Conservation (phyloP, 2,329 filamentous ascomycete genomes). For the Trematosphaeria pertusa region DNA sequence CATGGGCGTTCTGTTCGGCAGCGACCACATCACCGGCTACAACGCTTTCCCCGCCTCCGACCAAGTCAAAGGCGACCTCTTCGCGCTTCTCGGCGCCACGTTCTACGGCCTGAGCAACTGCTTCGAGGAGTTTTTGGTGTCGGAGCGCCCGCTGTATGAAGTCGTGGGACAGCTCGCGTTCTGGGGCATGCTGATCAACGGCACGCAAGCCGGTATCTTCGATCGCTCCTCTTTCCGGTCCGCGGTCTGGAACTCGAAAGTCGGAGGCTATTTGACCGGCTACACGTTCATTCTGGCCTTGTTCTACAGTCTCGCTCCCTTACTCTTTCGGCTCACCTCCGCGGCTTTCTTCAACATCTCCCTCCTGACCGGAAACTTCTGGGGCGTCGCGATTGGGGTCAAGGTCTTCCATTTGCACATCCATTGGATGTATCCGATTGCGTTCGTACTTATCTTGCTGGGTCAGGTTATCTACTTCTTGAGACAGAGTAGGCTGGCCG, state of each 20-base stretch:
- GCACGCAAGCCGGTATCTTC: constrained; percentile 88
- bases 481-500: constrained; percentile 79
- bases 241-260: constrained; percentile 53
- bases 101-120: constrained; percentile 93
- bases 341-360: constrained; percentile 98
- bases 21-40: constrained; percentile 81
- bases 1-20: constrained; percentile 84
- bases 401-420: constrained; percentile 81
- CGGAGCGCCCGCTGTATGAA: constrained; percentile 85
- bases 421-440: constrained; percentile 93
- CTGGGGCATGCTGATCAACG: constrained; percentile 90
- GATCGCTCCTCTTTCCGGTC: constrained; percentile 74
- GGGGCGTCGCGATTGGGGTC: constrained; percentile 92
- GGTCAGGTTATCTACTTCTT: constrained; percentile 90
- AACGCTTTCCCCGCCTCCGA: constrained; percentile 74
- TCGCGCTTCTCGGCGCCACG: constrained; percentile 85
- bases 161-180: constrained; percentile 90
- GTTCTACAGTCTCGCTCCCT: constrained; percentile 87
- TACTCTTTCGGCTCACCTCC: constrained; percentile 86
- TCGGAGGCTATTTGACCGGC: constrained; percentile 85
- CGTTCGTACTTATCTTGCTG: constrained; percentile 89
- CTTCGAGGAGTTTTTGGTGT: constrained; percentile 93
- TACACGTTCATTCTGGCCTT: constrained; percentile 83
- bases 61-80: constrained; percentile 89
- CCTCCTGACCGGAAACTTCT: constrained; percentile 93